Evolutionary conservation across 352 stramenopile species (phyloP).

Genomic region (Pythium apleroticum): DNA sequence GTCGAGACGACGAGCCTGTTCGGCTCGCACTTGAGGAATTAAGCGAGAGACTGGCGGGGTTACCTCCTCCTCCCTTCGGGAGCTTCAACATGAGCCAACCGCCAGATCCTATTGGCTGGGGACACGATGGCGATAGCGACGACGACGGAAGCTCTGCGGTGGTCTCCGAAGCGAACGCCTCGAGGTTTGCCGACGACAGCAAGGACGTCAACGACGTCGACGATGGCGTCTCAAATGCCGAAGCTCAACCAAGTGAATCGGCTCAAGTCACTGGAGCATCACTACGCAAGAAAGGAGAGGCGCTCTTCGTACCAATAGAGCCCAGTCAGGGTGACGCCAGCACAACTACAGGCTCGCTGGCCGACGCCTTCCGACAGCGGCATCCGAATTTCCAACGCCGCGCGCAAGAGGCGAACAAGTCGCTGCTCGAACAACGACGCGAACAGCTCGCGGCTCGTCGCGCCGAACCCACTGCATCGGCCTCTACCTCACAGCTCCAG

Average conservation of each 20-base stretch:
- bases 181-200: neutral
- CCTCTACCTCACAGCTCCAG: neutral
- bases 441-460: conserved; percentile 19
- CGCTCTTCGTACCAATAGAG: conserved; percentile 16
- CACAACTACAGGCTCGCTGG: conserved; percentile 30
- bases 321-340: neutral
- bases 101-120: conserved; percentile 30
- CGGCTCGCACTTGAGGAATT: conserved; percentile 23
- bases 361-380: conserved; percentile 57
- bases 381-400: conserved; percentile 58
- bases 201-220: neutral
- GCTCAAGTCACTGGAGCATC: no score
- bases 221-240: neutral
- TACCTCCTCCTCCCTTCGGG: conserved; percentile 40
- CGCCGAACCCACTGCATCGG: neutral
- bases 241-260: neutral
- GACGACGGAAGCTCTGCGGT: neutral
- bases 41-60: conserved; percentile 24
- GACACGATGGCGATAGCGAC: neutral
- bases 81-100: conserved; percentile 52
- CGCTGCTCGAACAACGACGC: conserved; percentile 33
- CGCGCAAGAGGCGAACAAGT: conserved; percentile 25
- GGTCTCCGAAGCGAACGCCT: neutral
- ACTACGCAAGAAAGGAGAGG: conserved; percentile 8
- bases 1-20: neutral